Evolutionary conservation across 768 basidiomycete genomes (phyloP).

Genomic region (Ephemerocybe angulata): DNA sequence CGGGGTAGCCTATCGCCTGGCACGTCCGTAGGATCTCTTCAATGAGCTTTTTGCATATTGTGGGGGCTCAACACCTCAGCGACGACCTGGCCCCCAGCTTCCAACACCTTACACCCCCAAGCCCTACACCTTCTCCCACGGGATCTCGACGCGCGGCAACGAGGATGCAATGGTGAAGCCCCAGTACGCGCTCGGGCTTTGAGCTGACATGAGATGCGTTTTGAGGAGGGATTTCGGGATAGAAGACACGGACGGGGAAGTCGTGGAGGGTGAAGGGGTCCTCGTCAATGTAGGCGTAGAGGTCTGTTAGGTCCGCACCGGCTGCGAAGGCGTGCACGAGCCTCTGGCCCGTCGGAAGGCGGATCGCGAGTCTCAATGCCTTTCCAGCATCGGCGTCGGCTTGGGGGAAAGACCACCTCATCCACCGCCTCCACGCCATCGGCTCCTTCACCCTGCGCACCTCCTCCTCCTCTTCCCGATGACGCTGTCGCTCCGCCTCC

Average conservation of each 20-base stretch:
- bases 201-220: slow-evolving; percentile 19
- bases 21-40: too few relatives aligned
- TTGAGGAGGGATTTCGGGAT: slow-evolving; percentile 35
- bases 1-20: too few relatives aligned
- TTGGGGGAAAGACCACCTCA: slow-evolving; percentile 41
- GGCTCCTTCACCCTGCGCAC: slow-evolving; percentile 31
- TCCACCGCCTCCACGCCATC: slow-evolving; percentile 60
- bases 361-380: slow-evolving; percentile 45
- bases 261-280: slow-evolving; percentile 40
- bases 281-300: slow-evolving; percentile 74
- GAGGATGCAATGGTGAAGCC: slow-evolving; percentile 65
- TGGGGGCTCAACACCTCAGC: slow-evolving; percentile 49
- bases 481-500: slow-evolving; percentile 23
- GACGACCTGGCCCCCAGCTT: slow-evolving; percentile 61
- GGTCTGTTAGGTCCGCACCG: slow-evolving; percentile 48
- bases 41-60: too few relatives aligned
- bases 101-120: slow-evolving; percentile 47
- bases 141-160: slow-evolving; percentile 67
- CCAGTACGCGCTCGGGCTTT: slow-evolving; percentile 52
- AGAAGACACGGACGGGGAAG: slow-evolving; percentile 21
- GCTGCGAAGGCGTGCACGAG: slow-evolving; percentile 54
- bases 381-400: slow-evolving; percentile 15
- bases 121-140: slow-evolving; percentile 38
- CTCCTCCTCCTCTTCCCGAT: slow-evolving; percentile 23
- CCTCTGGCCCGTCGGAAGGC: slow-evolving; percentile 55